Base-by-base conservation (phyloP, 2,329 filamentous ascomycete genomes). In the Claviceps paspali region DNA sequence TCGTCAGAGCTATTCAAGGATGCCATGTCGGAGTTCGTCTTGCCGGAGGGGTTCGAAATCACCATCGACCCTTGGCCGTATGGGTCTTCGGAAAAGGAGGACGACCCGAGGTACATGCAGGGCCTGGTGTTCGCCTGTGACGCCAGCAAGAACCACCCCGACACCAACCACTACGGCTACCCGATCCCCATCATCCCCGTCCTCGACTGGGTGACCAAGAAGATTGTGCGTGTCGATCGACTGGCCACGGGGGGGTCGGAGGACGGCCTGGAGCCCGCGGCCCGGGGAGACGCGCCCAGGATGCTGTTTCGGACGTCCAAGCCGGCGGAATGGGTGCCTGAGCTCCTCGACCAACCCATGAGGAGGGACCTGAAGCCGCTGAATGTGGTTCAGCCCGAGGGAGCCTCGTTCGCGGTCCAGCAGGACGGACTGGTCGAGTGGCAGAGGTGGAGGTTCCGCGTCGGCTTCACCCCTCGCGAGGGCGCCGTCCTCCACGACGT, bases 401-500 rank as follows among this genome's bases (percentile, higher is more conserved):
- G 79, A 0, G 68, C 78, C 0, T 79, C 73, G 2, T 84, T 85
- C 55, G 62, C 57, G 0, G 63, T 81, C 8, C 59, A 61, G 41
- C 35, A 62, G 30, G 58, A 69, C 47, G 61, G 62, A 34, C 52
- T 59, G n/a, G 47, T 75, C 5, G 56, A 64, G 39, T 79, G 75
- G 75, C 72, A 79, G 52, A 76, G 79, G 47, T 83, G 79, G 78
- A 63, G 68, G 2, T 76, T 85, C 57, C 64, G 78, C 9, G 65
- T 86, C 3, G 69, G 70, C 26, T 82, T 80, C 60, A 83, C 78
- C 52, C 67, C 72, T 33, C 66, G 80, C 2, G 81, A 85, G 52
- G 79, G 80, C 6, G 70, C 75, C 7, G 76, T 80, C 3, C 62
- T 85, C 3, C 77, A 84, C 49, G 77, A 84, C 45, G 58, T 85